phyloP scores from a whole-genome alignment of 2,329 filamentous ascomycete species.

The Alternaria brassicae region DNA sequence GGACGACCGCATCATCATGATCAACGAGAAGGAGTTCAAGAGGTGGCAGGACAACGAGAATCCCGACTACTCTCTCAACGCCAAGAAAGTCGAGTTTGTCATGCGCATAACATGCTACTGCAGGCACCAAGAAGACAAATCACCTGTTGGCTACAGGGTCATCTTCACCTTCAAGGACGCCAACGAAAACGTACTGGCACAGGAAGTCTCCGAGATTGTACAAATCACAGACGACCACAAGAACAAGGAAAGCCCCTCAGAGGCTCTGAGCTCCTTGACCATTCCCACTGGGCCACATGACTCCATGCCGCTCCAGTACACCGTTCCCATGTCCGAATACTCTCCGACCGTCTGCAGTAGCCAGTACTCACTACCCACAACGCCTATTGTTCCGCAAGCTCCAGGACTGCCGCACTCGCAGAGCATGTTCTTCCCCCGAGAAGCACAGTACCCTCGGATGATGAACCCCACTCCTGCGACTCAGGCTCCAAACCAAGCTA shows the following conservation, averaged over 20 bases:
- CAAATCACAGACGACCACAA: constrained; percentile 99
- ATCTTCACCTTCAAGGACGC: constrained; percentile 94
- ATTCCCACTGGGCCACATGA: constrained; percentile 24
- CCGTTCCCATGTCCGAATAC: constrained; percentile 30
- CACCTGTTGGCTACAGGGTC: constrained; percentile 76
- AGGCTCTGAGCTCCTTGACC: constrained; percentile 28
- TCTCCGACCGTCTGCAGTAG: constrained; percentile 30
- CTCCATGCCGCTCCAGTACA: constrained; percentile 25
- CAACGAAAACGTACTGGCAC: constrained; percentile 76
- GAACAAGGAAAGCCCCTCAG: constrained; percentile 54
- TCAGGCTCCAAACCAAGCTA: constrained; percentile 19
- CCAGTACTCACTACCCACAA: constrained; percentile 38
- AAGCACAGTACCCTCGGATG: constrained; percentile 23
- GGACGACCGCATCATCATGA: constrained; percentile 53
- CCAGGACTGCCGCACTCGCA: constrained; percentile 32
- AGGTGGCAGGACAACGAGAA: constrained; percentile 40
- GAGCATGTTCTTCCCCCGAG: constrained; percentile 27
- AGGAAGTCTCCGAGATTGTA: constrained; percentile 78
- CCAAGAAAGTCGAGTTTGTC: constrained; percentile 80
- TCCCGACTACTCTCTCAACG: constrained; percentile 39
- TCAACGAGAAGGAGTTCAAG: constrained; percentile 50
- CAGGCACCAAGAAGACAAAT: constrained; percentile 91
- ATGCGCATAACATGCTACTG: constrained; percentile 99
- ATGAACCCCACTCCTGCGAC: constrained; percentile 14
- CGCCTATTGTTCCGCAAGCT: constrained; percentile 29